These are phyloP conservation scores for Porodaedalea pini DNA, from an alignment of 1,284 basidiomycete species.

Conservation along the genomic window DNA sequence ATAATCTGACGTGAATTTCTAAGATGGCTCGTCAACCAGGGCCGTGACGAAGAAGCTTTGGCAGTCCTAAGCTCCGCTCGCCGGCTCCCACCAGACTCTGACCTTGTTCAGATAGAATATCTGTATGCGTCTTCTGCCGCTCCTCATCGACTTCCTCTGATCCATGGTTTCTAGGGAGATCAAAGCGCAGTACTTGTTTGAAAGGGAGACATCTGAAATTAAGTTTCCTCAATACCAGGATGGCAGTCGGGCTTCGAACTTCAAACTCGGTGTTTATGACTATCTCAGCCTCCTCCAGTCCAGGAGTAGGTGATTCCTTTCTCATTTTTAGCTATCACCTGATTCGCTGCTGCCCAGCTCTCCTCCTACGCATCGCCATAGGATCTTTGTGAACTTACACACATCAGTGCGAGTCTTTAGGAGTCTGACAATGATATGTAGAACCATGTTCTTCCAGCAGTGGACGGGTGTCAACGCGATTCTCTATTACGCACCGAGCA, in stretches of 20 bases:
- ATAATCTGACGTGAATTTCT: conserved; percentile 18
- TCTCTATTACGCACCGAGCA: conserved; percentile 65
- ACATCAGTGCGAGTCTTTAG: not conserved
- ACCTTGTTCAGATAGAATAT: conserved; percentile 75
- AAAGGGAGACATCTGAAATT: conserved; percentile 54
- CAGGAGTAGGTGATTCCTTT: conserved; percentile 38
- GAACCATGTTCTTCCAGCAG: conserved; percentile 75
- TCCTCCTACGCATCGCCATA: conserved; percentile 56
- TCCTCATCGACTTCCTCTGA: not conserved
- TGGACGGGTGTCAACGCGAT: conserved; percentile 66
- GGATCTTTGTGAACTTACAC: conserved; percentile 46
- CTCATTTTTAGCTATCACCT: not conserved
- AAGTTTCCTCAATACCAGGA: conserved; percentile 67
- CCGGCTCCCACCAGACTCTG: conserved; percentile 50
- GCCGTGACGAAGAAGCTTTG: conserved; percentile 72
- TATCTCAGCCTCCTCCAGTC: conserved; percentile 55
- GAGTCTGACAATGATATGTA: conserved; percentile 24
- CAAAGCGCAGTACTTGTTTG: conserved; percentile 73
- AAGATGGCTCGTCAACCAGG: conserved; percentile 71
- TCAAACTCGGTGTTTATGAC: conserved; percentile 57
- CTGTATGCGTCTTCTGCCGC: conserved; percentile 37
- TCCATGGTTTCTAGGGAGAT: conserved; percentile 52
- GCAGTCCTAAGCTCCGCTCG: conserved; percentile 62
- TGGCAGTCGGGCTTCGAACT: conserved; percentile 49
- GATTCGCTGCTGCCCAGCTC: conserved; percentile 33